Evolutionary conservation across 371 early-diverging fungal species (phyloP).

Genomic region (Mortierella sp.): DNA sequence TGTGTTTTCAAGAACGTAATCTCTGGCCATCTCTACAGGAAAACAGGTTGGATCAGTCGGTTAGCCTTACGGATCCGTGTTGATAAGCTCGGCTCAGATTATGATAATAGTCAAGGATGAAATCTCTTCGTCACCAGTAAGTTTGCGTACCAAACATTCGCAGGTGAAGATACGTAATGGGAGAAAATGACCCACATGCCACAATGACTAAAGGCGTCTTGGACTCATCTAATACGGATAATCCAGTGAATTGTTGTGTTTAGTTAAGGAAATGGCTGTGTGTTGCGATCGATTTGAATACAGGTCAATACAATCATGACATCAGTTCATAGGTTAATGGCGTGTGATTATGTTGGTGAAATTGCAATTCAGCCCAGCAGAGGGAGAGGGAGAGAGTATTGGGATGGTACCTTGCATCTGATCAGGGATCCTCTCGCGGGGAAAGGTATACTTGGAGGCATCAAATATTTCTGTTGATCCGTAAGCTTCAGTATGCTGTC

Average conservation of each 20-base stretch:
- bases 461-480: conserved; percentile 54
- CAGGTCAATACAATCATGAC: background rate
- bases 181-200: conserved; percentile 98
- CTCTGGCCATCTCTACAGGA: conserved; percentile 91
- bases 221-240: conserved; percentile 71
- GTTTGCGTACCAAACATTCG: conserved; percentile 93
- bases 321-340: conserved; percentile 6
- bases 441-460: conserved; percentile 49
- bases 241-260: background rate
- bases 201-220: conserved; percentile 94
- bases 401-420: conserved; percentile 43
- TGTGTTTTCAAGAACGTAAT: conserved; percentile 80
- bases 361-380: background rate
- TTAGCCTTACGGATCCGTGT: background rate
- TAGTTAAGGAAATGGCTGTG: background rate
- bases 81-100: background rate
- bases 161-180: conserved; percentile 96
- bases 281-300: background rate
- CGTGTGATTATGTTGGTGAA: background rate
- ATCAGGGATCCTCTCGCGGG: conserved; percentile 36
- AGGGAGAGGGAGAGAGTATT: background rate
- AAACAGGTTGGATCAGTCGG: background rate
- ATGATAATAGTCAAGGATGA: conserved; percentile 2
- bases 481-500: conserved; percentile 54
- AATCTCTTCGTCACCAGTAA: background rate